Evolutionary conservation across 305 asterid genomes (phyloP), one percentile per base, ranked within the genome.

Genomic region (Lippia alba): DNA sequence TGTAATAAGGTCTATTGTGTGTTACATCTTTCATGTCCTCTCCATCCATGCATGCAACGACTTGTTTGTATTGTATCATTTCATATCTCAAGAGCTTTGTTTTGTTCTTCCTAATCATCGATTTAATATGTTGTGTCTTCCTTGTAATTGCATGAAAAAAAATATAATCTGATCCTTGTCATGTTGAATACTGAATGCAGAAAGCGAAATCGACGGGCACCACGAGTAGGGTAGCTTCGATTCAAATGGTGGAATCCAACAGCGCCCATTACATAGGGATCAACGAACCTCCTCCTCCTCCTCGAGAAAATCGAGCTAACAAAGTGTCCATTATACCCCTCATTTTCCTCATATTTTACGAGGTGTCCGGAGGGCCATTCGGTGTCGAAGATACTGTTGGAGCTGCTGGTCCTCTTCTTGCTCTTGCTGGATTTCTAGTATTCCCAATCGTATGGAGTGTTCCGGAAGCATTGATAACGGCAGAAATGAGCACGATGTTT

Each of bases 281-380:
- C n/a, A 74, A 70, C 34, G 77, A 76, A 41, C 40, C 50, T 8
- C 76, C 84, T 45, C 76, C 84, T 45, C 64, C 87, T 20, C 81
- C 91, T 41, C 56, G 73, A 69, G 50, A 24, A 69, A 71, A 61
- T 24, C 88, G 78, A 30, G 73, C 60, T 8, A 75, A 59, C 71
- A 93, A 87, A 78, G 65, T 93, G 45, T 78, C 92, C 0, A 20
- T 89, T 32, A 46, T 91, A 59, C 98, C 98, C 34, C 87, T 93
- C 61, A 77, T 91, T 69, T 90, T 91, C 79, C 82, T 92, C 75
- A 92, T 90, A 17, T 92, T 92, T 69, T 92, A 89, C 58, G 98
- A 89, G 81, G 98, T 91, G 5, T 91, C 98, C 1, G 98, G 98
- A 18, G 98, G 98, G 0, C 96, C 98, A 1, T 93, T 89, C 20